A percentile compares a stretch with the other conserved stretches of the same genome.
Conservation (phyloP, 495 filamentous ascomycete species). For the Tuber brumale region DNA sequence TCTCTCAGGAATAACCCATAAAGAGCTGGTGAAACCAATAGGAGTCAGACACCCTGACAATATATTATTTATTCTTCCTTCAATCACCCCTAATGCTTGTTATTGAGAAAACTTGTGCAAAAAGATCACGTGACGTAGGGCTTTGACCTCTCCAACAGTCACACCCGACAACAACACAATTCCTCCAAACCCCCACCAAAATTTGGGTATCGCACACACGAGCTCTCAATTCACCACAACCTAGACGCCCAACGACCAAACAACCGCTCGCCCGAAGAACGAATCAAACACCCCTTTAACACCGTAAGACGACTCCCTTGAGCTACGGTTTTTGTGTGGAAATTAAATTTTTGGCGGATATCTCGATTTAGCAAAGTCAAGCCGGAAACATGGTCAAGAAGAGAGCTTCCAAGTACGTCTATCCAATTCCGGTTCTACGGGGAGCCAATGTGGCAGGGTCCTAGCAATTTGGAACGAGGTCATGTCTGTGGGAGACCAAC, state of each 20-base stretch:
- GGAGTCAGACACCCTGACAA: not conserved
- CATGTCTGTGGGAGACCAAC: constrained; percentile 14
- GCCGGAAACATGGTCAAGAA: constrained; percentile 98
- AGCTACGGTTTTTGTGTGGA: not conserved
- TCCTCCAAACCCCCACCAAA: constrained; percentile 17
- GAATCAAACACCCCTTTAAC: constrained; percentile 5
- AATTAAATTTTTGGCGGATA: not conserved
- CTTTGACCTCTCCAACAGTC: constrained; percentile 20
- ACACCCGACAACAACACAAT: constrained; percentile 20
- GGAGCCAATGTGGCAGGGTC: not conserved
- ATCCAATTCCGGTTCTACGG: constrained; percentile 12
- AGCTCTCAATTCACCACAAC: constrained; percentile 21
- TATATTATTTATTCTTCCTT: not conserved
- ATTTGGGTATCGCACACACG: constrained; percentile 7
- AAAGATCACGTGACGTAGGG: constrained; percentile 23
- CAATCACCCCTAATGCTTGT: not conserved
- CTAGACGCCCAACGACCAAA: not conserved
- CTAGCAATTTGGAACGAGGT: constrained; percentile 2
- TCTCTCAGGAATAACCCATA: not conserved
- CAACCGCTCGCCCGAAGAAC: constrained; percentile 9
- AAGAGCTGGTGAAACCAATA: not conserved
- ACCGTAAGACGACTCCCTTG: not conserved
- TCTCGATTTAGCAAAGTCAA: constrained; percentile 33
- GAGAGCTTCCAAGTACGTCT: constrained; percentile 87
- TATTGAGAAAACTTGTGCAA: not conserved